phyloP scores from a whole-genome alignment of 2,329 filamentous ascomycete genomes.

The Colletotrichum trifolii region DNA sequence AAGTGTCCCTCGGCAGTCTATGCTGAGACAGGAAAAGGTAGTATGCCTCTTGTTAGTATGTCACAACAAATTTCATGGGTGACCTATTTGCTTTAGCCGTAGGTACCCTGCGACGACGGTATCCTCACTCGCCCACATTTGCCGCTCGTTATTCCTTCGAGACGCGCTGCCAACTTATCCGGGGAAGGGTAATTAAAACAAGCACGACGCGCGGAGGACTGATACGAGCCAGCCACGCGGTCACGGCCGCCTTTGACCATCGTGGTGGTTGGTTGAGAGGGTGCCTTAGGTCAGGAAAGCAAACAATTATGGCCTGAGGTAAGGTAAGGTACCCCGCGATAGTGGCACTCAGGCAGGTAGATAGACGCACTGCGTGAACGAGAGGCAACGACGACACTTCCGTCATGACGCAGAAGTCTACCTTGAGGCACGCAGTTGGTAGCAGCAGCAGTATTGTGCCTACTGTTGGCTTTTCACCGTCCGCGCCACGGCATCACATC shows the following conservation, averaged over 20 bases:
- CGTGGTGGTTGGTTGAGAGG: too few species aligned
- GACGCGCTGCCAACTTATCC: constrained; percentile 17
- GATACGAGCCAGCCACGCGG: not conserved
- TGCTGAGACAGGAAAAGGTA: not conserved
- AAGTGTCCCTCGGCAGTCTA: too few species aligned
- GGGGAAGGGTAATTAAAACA: constrained; percentile 22
- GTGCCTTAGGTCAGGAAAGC: too few species aligned
- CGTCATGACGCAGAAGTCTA: too few species aligned
- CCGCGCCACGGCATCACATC: not conserved
- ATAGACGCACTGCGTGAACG: too few species aligned
- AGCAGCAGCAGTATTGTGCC: too few species aligned
- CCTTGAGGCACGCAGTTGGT: too few species aligned
- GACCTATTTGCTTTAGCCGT: constrained; percentile 20
- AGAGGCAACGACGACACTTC: too few species aligned
- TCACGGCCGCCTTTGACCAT: too few species aligned
- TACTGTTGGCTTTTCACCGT: not conserved
- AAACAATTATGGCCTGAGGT: too few species aligned
- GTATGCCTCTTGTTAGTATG: not conserved
- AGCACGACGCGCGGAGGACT: not conserved
- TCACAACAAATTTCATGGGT: constrained; percentile 3
- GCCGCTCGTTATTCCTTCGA: constrained; percentile 21
- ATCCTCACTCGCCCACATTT: constrained; percentile 19
- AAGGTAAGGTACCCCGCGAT: too few species aligned
- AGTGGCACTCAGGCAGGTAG: too few species aligned
- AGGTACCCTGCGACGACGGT: constrained; percentile 10